Base-by-base conservation (phyloP, 177 flowering plant genomes). In the Vitis hybrid region DNA sequence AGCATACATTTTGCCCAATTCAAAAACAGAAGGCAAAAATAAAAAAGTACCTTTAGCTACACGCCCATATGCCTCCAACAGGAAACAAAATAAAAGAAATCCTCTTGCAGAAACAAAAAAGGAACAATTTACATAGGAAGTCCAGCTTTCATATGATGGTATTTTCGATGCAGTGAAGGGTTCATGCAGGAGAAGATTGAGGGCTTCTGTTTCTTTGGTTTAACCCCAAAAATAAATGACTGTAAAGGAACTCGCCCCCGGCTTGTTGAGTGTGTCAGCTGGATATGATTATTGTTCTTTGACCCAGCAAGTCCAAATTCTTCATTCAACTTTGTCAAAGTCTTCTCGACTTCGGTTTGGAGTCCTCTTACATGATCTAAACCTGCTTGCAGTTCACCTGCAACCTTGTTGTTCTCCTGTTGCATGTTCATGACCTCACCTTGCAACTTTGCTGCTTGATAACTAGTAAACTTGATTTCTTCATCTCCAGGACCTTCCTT, bases 391-490 rank as follows among this genome's bases (percentile, higher is more conserved):
- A 92, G 64, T 79, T 92, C 95, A 24, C 89, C 87, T 31, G 88
- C 88, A 54, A 89, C 92, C 72, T 88, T 92, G 76, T 87, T 87
- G 59, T 89, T 92, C 82, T 92, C 95, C 78, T 92, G 97, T 72
- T 90, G 81, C 95, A 92, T 92, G 83, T 90, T 92, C 72, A 85
- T 66, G 62, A 90, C 79, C 80, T 92, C 95, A n/a, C 97, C 95
- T 77, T 90, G 94, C 67, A 92, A 89, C 77, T 89, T 92, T 12
- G 88, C 92, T 19, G 95, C 92, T 69, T 90, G 89, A 68, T 80
- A 82, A 70, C 82, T 81, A 22, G 82, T 88, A 59, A 91, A 79
- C 65, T 64, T 78, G 70, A 74, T 73, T 64, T 80, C 89, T 55
- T 82, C 83, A 28, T 67, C 79, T 69, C 74, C 84, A 47, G 86